Evolutionary conservation across 495 filamentous ascomycete genomes (phyloP), one percentile per base, ranked within the genome.

Genomic region (Gamarada debralockiae): DNA sequence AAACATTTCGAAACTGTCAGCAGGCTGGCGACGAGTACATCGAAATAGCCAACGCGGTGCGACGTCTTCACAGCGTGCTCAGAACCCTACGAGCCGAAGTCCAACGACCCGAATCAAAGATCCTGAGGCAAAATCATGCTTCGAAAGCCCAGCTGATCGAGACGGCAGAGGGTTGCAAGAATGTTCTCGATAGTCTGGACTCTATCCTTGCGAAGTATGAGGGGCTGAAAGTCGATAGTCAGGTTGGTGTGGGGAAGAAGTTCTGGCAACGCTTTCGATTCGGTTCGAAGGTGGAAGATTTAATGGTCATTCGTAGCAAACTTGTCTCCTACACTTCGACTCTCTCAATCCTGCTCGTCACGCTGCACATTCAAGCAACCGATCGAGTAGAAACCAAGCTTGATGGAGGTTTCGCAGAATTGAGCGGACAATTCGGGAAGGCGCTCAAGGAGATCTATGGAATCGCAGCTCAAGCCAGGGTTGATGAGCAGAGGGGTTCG

Each of bases 251-350:
- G 18, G 25, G 43, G 21, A 25, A 31, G 25, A 46, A 29, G 43
- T 24, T 46, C 24, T 46, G 43, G 43, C 43, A 27, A 12, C 10
- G 18, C 8, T 13, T 46, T 25, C 21, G 43, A 25, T 46, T 46
- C 25, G 43, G 43, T n/a, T 46, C 43, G n/a, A 46, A 46, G 17
- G 27, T 17, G n/a, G 43, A 46, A n/a, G 43, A 46, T 4, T 46
- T 46, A 29, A 22, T 12, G 2, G 24, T 25, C 15, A 46, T 46
- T 13, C 20, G 43, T 2, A 10, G 21, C 13, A 46, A 25, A 18
- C 21, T 46, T 24, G 27, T 46, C 27, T 29, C 50, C 6, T 39
- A 46, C 24, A 46, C 42, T 37, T 53, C 50, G 18, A 38, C 27
- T 1, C 22, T 53, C 5, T 46, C 50, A 12, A 29, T 53, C 18